These are phyloP conservation scores for Xanthoconium purpureum DNA, from an alignment of 768 basidiomycete genomes.

Conservation along the genomic window DNA sequence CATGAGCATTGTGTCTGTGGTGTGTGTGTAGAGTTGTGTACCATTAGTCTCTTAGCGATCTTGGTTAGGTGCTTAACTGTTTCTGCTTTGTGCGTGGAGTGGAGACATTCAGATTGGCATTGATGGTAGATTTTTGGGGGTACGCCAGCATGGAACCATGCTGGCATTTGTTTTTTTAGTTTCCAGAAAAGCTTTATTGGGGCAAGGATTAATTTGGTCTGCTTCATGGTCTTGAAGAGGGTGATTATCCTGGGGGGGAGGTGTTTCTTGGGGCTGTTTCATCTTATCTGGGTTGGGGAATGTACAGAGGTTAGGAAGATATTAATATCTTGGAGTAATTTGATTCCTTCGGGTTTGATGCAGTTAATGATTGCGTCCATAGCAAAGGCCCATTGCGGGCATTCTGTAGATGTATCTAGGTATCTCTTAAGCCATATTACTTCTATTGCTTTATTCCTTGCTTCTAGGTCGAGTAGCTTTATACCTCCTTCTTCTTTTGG, in stretches of 20 bases:
- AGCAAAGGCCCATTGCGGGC: not conserved
- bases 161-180: not conserved
- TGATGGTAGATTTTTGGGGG: not conserved
- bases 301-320: not conserved
- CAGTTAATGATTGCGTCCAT: not conserved
- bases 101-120: not conserved
- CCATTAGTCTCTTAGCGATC: too few relatives aligned
- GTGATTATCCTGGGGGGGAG: rapidly evolving
- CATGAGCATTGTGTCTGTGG: not conserved
- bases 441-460: not conserved
- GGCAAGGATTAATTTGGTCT: not conserved
- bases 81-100: not conserved
- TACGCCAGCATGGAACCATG: constrained; percentile 1
- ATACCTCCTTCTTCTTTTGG: not conserved
- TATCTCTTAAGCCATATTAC: not conserved
- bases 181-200: not conserved
- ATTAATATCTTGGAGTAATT: not conserved
- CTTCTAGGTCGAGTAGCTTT: not conserved
- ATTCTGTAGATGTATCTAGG: not conserved
- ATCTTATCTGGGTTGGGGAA: not conserved
- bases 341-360: not conserved
- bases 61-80: too few relatives aligned
- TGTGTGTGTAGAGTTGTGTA: too few relatives aligned
- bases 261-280: too few relatives aligned
- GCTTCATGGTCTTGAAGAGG: not conserved